Percentiles rank a stretch among this genome's conserved stretches.
Conservation (phyloP, 345 rosid species). For the Anacardium occidentale region DNA sequence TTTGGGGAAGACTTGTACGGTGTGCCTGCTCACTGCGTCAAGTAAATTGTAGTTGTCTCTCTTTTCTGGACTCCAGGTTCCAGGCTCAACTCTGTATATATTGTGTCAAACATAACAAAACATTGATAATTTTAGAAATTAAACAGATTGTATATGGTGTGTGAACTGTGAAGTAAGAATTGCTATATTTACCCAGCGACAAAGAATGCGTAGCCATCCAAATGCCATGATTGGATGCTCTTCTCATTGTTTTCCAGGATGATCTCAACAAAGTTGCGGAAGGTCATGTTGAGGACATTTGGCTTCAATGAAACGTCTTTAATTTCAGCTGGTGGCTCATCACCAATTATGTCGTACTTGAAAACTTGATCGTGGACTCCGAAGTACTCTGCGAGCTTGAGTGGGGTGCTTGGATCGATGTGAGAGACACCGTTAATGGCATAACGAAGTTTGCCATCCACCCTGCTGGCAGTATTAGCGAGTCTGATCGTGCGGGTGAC, state of each 20-base stretch:
- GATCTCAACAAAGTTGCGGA: constrained; percentile 68
- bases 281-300: constrained; percentile 57
- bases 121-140: too few species aligned
- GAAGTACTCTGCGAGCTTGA: constrained; percentile 68
- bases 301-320: constrained; percentile 30
- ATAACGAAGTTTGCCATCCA: constrained; percentile 50
- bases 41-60: constrained; percentile 73
- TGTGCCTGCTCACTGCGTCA: constrained; percentile 84
- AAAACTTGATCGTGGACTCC: constrained; percentile 45
- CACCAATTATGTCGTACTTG: constrained; percentile 49
- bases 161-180: too few species aligned
- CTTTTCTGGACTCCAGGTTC: constrained; percentile 82
- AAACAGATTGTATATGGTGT: neutral
- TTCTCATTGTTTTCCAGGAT: constrained; percentile 77
- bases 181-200: constrained; percentile 59
- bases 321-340: constrained; percentile 38
- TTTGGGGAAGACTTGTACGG: constrained; percentile 78
- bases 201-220: constrained; percentile 80
- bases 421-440: constrained; percentile 70
- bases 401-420: constrained; percentile 48
- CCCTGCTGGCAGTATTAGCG: constrained; percentile 38
- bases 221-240: constrained; percentile 59
- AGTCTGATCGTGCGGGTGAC: constrained; percentile 70
- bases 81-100: constrained; percentile 59
- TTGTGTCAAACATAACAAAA: too few species aligned